phyloP scores from a whole-genome alignment of 805 yeast genomes.

The Myxozyma monticola region DNA sequence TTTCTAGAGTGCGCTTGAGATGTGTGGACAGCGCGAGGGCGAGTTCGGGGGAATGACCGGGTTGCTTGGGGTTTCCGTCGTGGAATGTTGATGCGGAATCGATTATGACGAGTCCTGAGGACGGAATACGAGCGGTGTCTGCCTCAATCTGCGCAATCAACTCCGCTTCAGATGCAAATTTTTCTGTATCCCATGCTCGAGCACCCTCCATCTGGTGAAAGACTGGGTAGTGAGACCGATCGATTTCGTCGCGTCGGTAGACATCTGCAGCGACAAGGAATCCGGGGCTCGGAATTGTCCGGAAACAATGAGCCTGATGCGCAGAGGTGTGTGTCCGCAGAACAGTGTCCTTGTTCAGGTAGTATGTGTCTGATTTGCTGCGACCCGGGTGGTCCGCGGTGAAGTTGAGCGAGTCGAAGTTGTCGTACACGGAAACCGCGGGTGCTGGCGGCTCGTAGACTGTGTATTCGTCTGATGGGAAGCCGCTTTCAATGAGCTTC shows the following conservation, averaged over 20 bases:
- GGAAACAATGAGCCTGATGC: constrained; percentile 69
- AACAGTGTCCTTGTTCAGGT: constrained; percentile 68
- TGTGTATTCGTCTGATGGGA: constrained; percentile 59
- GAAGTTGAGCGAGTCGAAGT: constrained; percentile 90
- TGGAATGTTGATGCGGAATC: constrained; percentile 65
- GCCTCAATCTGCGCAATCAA: constrained; percentile 49
- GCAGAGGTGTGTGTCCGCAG: constrained; percentile 96
- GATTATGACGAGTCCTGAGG: constrained; percentile 67
- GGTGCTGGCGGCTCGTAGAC: constrained; percentile 80
- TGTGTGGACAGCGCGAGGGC: constrained; percentile 70
- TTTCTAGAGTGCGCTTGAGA: constrained; percentile 81
- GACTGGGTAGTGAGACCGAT: constrained; percentile 93
- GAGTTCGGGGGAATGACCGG: constrained; percentile 67
- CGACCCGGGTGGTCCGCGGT: constrained; percentile 93
- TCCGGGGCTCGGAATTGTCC: constrained; percentile 68
- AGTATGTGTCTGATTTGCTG: constrained; percentile 88
- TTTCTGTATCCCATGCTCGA: constrained; percentile 67
- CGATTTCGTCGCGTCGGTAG: constrained; percentile 92
- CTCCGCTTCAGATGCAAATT: constrained; percentile 36
- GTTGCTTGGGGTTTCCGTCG: constrained; percentile 75
- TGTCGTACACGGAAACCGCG: constrained; percentile 75
- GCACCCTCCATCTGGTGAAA: constrained; percentile 99
- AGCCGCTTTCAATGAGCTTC: constrained; percentile 66
- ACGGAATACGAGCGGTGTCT: constrained; percentile 68
- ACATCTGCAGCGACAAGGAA: constrained; percentile 94